Conservation (phyloP, 2,329 filamentous ascomycete genomes). For the Chaetomium globosum region DNA sequence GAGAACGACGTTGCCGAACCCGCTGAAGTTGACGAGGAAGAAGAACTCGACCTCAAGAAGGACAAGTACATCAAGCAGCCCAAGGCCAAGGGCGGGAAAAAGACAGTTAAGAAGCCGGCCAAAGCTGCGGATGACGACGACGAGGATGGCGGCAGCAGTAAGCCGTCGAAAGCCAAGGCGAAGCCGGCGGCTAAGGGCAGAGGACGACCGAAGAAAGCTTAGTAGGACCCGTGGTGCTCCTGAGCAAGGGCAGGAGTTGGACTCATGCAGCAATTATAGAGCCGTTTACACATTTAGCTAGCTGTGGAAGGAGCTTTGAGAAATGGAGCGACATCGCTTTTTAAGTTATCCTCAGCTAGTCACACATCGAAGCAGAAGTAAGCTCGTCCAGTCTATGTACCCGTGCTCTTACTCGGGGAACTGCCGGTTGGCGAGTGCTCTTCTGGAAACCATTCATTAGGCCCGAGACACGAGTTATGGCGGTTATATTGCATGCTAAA, state of each 20-base stretch:
- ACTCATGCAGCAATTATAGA: not conserved
- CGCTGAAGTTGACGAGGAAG: conserved; percentile 68
- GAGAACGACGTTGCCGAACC: conserved; percentile 64
- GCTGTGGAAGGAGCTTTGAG: not conserved
- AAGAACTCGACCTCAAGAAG: conserved; percentile 81
- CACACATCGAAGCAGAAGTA: not conserved
- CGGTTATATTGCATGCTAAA: too few relatives aligned
- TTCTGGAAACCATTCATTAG: too few relatives aligned
- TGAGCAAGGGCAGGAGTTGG: not conserved
- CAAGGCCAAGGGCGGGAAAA: conserved; percentile 63
- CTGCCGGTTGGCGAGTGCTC: too few relatives aligned
- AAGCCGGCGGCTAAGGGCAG: conserved; percentile 49
- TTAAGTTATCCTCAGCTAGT: not conserved
- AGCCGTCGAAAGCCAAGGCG: conserved; percentile 44
- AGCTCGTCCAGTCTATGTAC: not conserved
- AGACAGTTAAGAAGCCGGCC: conserved; percentile 61
- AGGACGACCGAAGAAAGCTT: conserved; percentile 51
- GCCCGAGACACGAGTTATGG: too few relatives aligned
- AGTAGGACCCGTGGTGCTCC: not conserved
- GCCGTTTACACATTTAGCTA: not conserved
- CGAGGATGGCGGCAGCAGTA: conserved; percentile 50
- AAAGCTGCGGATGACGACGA: conserved; percentile 54
- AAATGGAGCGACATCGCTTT: not conserved
- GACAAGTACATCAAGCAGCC: conserved; percentile 96
- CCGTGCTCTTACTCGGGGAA: too few relatives aligned